Evolutionary conservation across 1,284 basidiomycete species (phyloP).

Genomic region (Entoloma clypeatum): DNA sequence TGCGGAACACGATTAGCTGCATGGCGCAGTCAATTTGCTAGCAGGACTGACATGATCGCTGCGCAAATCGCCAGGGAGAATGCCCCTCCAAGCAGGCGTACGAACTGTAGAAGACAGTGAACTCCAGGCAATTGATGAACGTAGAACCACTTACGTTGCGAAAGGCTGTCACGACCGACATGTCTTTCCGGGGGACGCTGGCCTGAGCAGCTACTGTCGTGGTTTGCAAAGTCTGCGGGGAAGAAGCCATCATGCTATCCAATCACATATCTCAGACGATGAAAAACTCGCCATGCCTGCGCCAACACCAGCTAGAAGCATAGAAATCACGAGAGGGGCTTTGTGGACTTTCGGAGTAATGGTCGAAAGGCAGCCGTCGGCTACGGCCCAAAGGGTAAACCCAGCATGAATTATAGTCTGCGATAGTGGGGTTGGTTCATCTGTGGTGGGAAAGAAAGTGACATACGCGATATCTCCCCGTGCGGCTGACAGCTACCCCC

Average conservation of each 20-base stretch:
- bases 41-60: slow-evolving; percentile 45
- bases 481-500: slow-evolving; percentile 62
- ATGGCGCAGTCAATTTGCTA: neutral
- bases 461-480: slow-evolving; percentile 60
- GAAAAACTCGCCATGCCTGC: slow-evolving; percentile 52
- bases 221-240: slow-evolving; percentile 52
- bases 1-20: slow-evolving; percentile 20
- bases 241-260: slow-evolving; percentile 9
- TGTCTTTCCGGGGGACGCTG: slow-evolving; percentile 59
- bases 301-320: slow-evolving; percentile 66
- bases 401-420: slow-evolving; percentile 61
- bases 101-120: slow-evolving; percentile 39
- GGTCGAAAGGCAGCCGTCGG: slow-evolving; percentile 65
- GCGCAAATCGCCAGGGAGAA: slow-evolving; percentile 59
- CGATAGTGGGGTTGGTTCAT: neutral
- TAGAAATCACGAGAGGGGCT: slow-evolving; percentile 58
- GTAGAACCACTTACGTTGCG: slow-evolving; percentile 47
- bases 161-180: slow-evolving; percentile 69
- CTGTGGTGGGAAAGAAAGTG: neutral
- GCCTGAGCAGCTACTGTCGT: slow-evolving; percentile 69
- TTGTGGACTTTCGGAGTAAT: slow-evolving; percentile 47
- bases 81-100: slow-evolving; percentile 62
- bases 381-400: slow-evolving; percentile 68
- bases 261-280: neutral
- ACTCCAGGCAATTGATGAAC: slow-evolving; percentile 1